phyloP scores from a whole-genome alignment of 2,329 filamentous ascomycete species.

The Aspergillus sp. region DNA sequence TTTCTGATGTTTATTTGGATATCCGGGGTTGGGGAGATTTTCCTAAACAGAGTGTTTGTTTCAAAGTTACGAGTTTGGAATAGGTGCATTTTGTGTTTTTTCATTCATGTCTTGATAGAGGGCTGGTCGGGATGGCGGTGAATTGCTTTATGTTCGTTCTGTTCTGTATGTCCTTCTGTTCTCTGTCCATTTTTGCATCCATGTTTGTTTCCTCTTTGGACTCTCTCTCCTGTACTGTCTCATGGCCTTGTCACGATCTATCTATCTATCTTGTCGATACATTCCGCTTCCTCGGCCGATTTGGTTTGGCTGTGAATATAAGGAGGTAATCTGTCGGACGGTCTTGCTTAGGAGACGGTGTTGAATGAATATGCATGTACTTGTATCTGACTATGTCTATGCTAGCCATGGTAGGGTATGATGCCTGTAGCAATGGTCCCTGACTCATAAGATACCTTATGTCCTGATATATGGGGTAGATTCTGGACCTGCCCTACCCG shows the following conservation, averaged over 20 bases:
- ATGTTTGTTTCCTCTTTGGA: neutral
- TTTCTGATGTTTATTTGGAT: constrained; percentile 9
- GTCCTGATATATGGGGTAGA: too few relatives aligned
- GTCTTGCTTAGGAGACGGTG: too few relatives aligned
- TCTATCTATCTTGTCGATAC: constrained; percentile 2
- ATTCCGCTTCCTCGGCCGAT: neutral
- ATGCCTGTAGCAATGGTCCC: too few relatives aligned
- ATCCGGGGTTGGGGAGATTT: constrained; percentile 6
- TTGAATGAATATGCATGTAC: too few relatives aligned
- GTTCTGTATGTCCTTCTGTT: constrained; percentile 1
- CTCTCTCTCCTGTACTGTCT: constrained; percentile 3
- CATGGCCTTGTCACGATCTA: constrained; percentile 1
- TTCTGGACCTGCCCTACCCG: too few relatives aligned
- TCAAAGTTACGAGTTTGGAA: neutral
- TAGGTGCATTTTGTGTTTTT: neutral
- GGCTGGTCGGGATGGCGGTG: constrained; percentile 1
- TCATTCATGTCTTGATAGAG: constrained; percentile 3
- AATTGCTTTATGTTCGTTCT: neutral
- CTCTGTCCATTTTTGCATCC: constrained; percentile 7
- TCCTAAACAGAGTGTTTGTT: constrained; percentile 10
- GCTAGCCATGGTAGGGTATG: too few relatives aligned
- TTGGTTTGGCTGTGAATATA: neutral
- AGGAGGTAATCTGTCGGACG: neutral
- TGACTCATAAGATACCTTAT: too few relatives aligned
- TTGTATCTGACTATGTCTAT: too few relatives aligned